A percentile compares a stretch with the other conserved stretches of the same genome.
Conservation (phyloP, 1,139 yeast genomes). For the Kodamaea ohmeri region DNA sequence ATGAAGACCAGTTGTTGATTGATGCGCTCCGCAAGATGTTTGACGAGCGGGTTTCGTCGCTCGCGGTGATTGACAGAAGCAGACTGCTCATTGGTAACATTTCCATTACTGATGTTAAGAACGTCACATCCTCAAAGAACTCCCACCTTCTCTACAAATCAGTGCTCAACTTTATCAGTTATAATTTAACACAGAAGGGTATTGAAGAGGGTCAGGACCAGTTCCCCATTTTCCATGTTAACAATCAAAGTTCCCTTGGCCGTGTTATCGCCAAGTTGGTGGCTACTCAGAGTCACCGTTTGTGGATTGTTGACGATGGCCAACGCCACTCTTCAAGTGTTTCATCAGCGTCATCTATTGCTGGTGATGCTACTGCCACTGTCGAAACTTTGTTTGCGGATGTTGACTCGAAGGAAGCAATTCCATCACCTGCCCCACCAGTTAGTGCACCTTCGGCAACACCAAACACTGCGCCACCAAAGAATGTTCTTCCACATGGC, state of each 20-base stretch:
- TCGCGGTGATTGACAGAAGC: slow-evolving; percentile 88
- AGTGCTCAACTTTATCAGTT: slow-evolving; percentile 83
- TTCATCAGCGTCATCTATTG: slow-evolving; percentile 10
- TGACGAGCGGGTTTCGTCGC: slow-evolving; percentile 75
- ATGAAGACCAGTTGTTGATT: slow-evolving; percentile 81
- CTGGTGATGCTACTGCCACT: slow-evolving; percentile 20
- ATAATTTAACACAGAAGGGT: slow-evolving; percentile 84
- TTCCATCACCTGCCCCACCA: slow-evolving; percentile 6
- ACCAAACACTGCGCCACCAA: slow-evolving; percentile 14
- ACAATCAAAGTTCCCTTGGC: slow-evolving; percentile 72
- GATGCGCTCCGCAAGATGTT: slow-evolving; percentile 89
- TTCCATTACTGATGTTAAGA: slow-evolving; percentile 87
- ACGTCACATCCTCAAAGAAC: slow-evolving; percentile 81
- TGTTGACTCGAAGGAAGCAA: slow-evolving; percentile 2
- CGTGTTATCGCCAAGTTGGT: slow-evolving; percentile 91
- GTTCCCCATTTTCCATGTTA: slow-evolving; percentile 93
- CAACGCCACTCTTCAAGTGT: slow-evolving; percentile 15
- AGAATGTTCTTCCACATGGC: background rate
- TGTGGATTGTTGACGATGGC: slow-evolving; percentile 81
- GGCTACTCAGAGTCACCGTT: slow-evolving; percentile 89
- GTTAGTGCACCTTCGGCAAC: slow-evolving; percentile 12
- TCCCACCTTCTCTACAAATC: slow-evolving; percentile 76
- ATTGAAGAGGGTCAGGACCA: slow-evolving; percentile 93
- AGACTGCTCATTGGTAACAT: slow-evolving; percentile 82
- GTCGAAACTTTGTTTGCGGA: slow-evolving; percentile 22